A percentile compares a stretch with the other conserved stretches of the same genome.
Conservation (phyloP, 2,329 filamentous ascomycete genomes). For the Herpomyces periplanetae region DNA sequence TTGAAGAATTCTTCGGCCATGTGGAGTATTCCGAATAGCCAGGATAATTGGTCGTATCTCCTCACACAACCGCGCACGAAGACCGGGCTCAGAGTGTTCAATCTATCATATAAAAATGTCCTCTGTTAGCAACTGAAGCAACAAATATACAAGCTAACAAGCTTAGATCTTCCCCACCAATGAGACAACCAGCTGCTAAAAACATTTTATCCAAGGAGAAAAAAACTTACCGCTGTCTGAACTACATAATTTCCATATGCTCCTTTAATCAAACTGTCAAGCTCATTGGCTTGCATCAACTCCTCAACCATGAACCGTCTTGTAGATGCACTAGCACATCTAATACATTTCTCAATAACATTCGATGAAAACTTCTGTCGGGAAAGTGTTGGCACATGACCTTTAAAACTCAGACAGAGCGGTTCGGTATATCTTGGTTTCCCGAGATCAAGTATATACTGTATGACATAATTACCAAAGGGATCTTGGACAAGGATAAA, state of each 20-base stretch:
- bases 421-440: slow-evolving; percentile 61
- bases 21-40: slow-evolving; percentile 52
- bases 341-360: slow-evolving; percentile 68
- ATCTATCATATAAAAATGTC: slow-evolving; percentile 8
- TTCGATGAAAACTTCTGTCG: slow-evolving; percentile 98
- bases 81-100: slow-evolving; percentile 34
- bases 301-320: slow-evolving; percentile 54
- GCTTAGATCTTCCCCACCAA: neutral
- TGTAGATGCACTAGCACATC: slow-evolving; percentile 32
- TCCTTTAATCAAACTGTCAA: slow-evolving; percentile 61
- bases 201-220: neutral
- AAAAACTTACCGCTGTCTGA: slow-evolving; percentile 29
- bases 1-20: slow-evolving; percentile 75
- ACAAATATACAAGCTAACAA: too few relatives aligned
- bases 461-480: slow-evolving; percentile 92
- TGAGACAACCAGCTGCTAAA: slow-evolving; percentile 6
- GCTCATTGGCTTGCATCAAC: slow-evolving; percentile 28
- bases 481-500: slow-evolving; percentile 69
- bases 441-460: slow-evolving; percentile 61
- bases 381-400: slow-evolving; percentile 27
- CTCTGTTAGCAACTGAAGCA: slow-evolving; percentile 3
- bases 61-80: slow-evolving; percentile 38
- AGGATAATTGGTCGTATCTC: slow-evolving; percentile 49
- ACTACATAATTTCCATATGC: slow-evolving; percentile 92
- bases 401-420: slow-evolving; percentile 38